Base-by-base conservation (phyloP, 306 rosid species). In the Bauhinia variegata region DNA sequence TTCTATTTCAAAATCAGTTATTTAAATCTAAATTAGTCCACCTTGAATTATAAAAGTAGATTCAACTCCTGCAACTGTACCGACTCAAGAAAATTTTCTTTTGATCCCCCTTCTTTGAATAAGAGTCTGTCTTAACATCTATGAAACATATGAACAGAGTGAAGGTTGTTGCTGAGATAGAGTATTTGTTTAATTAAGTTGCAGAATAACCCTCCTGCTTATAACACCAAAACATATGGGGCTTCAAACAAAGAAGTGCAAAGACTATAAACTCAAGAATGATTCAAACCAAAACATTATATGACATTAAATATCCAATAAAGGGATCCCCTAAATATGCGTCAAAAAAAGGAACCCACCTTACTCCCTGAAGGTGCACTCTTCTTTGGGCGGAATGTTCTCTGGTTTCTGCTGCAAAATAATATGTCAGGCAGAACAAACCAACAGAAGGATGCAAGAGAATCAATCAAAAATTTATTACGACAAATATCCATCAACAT, bases 331-430 rank as follows among this genome's bases (percentile, higher is more conserved):
- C 18, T 17, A 65, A 50, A 59, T 50, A 10, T 31, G 7, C 41
- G 23, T 59, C 13, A 70, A 57, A 11, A 62, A 59, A 71, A 56
- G 72, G 47, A 54, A 66, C 85, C 77, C 65, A 93, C 99, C 99
- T 93, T 93, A 63, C 99, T 93, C 71, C 99, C 99, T 46, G 99
- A 90, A 19, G 99, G 99, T 60, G 95, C 91, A 67, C 96, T 90
- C 71, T 93, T 93, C 76, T 93, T 93, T 0, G 97, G 99, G 70
- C 99, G 97, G 76, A 93, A 93, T 55, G 99, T 93, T 78, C 89
- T 85, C 79, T 93, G 99, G 78, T 85, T 93, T 85, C 99, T 90
- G 95, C 74, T 68, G 86, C 73, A 76, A 50, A 74, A 79, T 36
- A 72, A 72, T 54, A 34, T 60, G 46, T 36, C 70, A 49, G 68